Percentiles rank a stretch among this genome's conserved stretches.
These are phyloP conservation scores for Phytophthora boehmeriae DNA, from an alignment of 352 stramenopile genomes.

Conservation along the genomic window DNA sequence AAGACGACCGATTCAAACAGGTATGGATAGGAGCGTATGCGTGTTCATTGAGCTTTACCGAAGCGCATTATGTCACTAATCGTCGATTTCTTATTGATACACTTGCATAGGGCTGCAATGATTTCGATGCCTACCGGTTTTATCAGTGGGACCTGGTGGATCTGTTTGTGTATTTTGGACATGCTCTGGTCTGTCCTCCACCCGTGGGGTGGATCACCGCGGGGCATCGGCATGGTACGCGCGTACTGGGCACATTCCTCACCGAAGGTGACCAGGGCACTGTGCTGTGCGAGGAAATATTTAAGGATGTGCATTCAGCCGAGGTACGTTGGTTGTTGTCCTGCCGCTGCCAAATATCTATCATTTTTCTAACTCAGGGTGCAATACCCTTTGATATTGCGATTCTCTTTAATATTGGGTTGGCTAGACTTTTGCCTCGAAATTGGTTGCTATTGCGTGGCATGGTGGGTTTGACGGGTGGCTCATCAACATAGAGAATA, in stretches of 20 bases:
- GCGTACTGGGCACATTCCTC: constrained; percentile 54
- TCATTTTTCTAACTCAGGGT: background rate
- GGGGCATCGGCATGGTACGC: constrained; percentile 50
- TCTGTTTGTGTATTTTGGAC: constrained; percentile 63
- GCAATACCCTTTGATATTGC: background rate
- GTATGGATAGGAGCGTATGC: constrained; percentile 3
- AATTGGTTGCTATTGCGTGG: constrained; percentile 44
- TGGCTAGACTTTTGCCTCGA: constrained; percentile 34
- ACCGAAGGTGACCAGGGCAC: constrained; percentile 44
- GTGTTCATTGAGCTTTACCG: no score
- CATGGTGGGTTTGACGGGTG: constrained; percentile 62
- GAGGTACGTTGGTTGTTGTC: constrained; percentile 25
- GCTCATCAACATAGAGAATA: constrained; percentile 70
- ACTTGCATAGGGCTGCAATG: constrained; percentile 24
- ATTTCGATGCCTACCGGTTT: constrained; percentile 48
- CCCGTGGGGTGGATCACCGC: constrained; percentile 49
- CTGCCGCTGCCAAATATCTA: background rate
- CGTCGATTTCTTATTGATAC: background rate
- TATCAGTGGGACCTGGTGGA: constrained; percentile 67
- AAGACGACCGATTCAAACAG: constrained; percentile 45
- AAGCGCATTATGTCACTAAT: no score
- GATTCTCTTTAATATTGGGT: background rate
- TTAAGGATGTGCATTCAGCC: constrained; percentile 27
- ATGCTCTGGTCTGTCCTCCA: constrained; percentile 56
- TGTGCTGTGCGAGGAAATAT: constrained; percentile 33